Percentiles rank a stretch among this genome's conserved stretches.
These are phyloP conservation scores for Tubosaeta sp. DNA, from an alignment of 768 basidiomycete genomes.

Conservation along the genomic window DNA sequence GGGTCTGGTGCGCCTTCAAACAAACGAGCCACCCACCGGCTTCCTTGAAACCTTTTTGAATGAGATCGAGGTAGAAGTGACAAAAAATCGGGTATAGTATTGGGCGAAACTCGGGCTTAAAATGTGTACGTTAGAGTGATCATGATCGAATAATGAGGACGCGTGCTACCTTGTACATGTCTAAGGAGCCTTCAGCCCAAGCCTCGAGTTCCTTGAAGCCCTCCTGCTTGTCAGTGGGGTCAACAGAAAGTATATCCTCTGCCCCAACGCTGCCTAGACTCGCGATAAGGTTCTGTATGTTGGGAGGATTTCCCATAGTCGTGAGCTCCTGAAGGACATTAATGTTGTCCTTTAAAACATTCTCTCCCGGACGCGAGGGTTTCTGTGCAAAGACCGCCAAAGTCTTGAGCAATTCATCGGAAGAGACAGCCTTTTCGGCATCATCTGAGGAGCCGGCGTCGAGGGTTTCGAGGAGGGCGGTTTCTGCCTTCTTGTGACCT, in stretches of 20 bases:
- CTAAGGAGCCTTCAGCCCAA: conserved; percentile 87
- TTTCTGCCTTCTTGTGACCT: conserved; percentile 44
- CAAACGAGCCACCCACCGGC: conserved; percentile 55
- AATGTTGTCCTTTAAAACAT: conserved; percentile 61
- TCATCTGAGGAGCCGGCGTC: conserved; percentile 32
- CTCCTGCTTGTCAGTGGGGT: conserved; percentile 82
- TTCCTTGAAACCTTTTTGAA: conserved; percentile 85
- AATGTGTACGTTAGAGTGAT: conserved; percentile 15
- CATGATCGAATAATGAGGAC: neutral
- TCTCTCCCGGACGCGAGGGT: conserved; percentile 62
- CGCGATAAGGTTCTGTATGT: conserved; percentile 70
- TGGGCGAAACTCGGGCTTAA: conserved; percentile 86
- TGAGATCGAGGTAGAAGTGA: conserved; percentile 93
- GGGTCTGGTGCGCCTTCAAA: neutral
- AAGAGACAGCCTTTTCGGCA: conserved; percentile 36
- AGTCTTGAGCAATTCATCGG: conserved; percentile 51
- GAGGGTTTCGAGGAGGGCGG: conserved; percentile 38
- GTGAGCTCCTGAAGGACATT: conserved; percentile 66
- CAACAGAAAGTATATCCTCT: conserved; percentile 74
- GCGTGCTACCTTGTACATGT: conserved; percentile 77
- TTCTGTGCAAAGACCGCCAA: conserved; percentile 70
- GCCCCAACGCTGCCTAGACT: conserved; percentile 77
- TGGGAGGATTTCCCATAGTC: conserved; percentile 64
- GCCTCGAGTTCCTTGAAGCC: conserved; percentile 82
- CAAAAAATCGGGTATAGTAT: conserved; percentile 95